Conservation (phyloP, 495 filamentous ascomycete genomes). For the Trichoderma reesei region DNA sequence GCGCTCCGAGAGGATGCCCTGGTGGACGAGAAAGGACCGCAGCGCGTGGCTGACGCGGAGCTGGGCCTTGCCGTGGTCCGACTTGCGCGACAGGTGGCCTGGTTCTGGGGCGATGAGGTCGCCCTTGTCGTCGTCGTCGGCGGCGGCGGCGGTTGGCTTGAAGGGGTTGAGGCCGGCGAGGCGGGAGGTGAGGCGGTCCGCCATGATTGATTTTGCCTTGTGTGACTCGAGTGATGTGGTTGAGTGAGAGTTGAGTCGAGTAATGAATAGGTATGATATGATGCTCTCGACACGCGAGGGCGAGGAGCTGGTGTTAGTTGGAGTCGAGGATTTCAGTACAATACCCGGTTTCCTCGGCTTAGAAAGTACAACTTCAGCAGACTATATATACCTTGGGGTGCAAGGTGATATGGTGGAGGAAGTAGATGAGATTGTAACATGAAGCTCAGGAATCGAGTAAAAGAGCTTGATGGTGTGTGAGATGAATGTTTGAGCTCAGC, state of each 20-base stretch:
- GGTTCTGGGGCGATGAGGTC: slow-evolving; percentile 34
- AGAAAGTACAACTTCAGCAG: no score
- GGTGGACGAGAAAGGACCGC: slow-evolving; percentile 29
- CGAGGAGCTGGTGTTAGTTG: no score
- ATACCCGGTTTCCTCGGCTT: no score
- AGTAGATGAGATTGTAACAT: no score
- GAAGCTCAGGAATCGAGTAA: no score
- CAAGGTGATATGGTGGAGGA: no score
- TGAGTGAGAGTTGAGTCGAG: background rate
- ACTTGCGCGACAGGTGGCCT: slow-evolving; percentile 27
- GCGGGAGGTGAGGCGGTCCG: slow-evolving; percentile 16
- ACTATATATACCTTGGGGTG: no score
- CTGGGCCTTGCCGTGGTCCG: slow-evolving; percentile 28
- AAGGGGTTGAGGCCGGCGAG: slow-evolving; percentile 27
- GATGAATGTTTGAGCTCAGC: background rate
- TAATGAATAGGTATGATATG: background rate
- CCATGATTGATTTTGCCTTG: background rate
- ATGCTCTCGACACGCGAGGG: no score
- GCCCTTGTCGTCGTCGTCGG: slow-evolving; percentile 41
- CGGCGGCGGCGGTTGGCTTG: slow-evolving; percentile 12
- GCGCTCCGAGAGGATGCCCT: slow-evolving; percentile 26
- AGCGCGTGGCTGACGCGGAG: slow-evolving; percentile 39
- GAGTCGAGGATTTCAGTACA: no score
- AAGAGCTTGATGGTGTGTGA: background rate
- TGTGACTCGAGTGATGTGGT: background rate